Evolutionary conservation across 2,329 filamentous ascomycete genomes (phyloP).

Genomic region (Fusarium verticillioides): DNA sequence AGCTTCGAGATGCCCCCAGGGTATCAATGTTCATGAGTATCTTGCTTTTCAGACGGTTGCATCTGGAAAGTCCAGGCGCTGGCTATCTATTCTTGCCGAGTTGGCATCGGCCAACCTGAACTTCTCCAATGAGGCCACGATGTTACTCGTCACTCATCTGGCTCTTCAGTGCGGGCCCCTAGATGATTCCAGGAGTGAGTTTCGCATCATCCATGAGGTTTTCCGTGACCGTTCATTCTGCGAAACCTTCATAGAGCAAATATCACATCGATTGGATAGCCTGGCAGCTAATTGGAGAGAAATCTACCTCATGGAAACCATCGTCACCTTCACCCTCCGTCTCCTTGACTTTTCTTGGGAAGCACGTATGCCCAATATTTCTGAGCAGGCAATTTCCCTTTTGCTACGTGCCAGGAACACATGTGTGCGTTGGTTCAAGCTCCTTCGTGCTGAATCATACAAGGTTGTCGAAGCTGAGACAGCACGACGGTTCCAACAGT

Average conservation of each 20-base stretch:
- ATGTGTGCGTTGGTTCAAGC: constrained; percentile 61
- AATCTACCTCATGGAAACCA: constrained; percentile 64
- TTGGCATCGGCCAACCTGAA: constrained; percentile 66
- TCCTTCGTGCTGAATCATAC: constrained; percentile 58
- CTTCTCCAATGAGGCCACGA: constrained; percentile 66
- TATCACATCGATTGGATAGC: constrained; percentile 55
- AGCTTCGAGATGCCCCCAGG: constrained; percentile 60
- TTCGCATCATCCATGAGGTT: constrained; percentile 59
- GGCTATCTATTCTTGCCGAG: constrained; percentile 61
- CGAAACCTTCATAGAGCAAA: constrained; percentile 56
- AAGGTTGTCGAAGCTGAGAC: constrained; percentile 51
- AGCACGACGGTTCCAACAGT: constrained; percentile 51
- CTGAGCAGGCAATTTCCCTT: constrained; percentile 1
- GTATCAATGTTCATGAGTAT: constrained; percentile 63
- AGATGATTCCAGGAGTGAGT: constrained; percentile 38
- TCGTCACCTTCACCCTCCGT: constrained; percentile 64
- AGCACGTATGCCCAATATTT: neutral
- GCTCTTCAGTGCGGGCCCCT: constrained; percentile 64
- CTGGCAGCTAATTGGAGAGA: constrained; percentile 71
- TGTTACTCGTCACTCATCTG: constrained; percentile 62
- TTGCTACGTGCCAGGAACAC: constrained; percentile 43
- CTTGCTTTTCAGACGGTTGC: constrained; percentile 62
- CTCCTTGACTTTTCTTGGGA: constrained; percentile 37
- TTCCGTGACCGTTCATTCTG: constrained; percentile 65
- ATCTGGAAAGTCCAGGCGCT: constrained; percentile 59